These are phyloP conservation scores for Acanthamoeba rhysodes DNA, from an alignment of 208 protist genomes.

Conservation along the genomic window DNA sequence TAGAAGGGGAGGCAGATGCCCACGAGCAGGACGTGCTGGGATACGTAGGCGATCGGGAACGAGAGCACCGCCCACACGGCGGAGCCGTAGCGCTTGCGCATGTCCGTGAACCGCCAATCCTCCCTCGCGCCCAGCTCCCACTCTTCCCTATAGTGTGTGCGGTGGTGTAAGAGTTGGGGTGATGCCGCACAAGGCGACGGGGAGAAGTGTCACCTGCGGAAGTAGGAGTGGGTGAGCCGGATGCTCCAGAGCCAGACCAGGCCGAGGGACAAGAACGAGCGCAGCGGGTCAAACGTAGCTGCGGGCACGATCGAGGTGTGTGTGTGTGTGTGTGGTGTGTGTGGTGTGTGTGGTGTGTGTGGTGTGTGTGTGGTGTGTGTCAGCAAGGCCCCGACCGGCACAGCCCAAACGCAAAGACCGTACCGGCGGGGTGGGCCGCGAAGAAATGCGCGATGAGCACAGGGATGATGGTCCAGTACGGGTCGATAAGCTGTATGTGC, in stretches of 20 bases:
- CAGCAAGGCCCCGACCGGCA: background rate
- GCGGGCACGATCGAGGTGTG: background rate
- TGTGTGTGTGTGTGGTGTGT: background rate
- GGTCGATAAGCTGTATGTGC: constrained; percentile 28
- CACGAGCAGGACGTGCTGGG: constrained; percentile 69
- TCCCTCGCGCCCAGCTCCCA: constrained; percentile 68
- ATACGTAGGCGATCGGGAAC: constrained; percentile 61
- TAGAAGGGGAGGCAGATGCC: constrained; percentile 71
- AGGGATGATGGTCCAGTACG: constrained; percentile 72
- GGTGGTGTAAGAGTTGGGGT: no score
- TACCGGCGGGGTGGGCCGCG: constrained; percentile 40
- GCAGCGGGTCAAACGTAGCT: constrained; percentile 10
- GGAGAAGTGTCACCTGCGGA: constrained; percentile 8
- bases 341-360: background rate
- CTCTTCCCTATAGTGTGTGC: constrained; percentile 24
- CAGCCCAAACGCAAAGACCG: background rate
- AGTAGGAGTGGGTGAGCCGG: constrained; percentile 76
- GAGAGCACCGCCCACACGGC: background rate
- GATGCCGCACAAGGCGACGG: background rate
- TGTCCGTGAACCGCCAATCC: constrained; percentile 75
- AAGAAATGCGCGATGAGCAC: constrained; percentile 71
- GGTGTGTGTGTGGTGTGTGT: background rate
- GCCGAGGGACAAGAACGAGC: constrained; percentile 25
- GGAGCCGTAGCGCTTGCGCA: constrained; percentile 44
- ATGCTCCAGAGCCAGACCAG: constrained; percentile 70